Percentiles rank a stretch among this genome's conserved stretches.
phyloP scores from a whole-genome alignment of 2,329 filamentous ascomycete species.

The Sclerotinia subarctica region DNA sequence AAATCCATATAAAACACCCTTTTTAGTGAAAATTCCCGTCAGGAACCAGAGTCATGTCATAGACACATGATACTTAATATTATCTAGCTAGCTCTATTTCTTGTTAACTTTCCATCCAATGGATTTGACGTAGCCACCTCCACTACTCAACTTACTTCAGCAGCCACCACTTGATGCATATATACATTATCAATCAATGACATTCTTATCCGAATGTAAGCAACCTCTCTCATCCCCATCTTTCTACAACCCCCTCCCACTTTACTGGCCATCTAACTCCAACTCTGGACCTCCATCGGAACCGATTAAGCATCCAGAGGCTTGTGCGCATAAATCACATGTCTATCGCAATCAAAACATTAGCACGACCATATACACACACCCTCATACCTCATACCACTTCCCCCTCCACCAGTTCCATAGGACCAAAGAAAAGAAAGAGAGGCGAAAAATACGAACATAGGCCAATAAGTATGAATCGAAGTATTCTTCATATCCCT shows the following conservation, averaged over 20 bases:
- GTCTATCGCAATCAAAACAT: not conserved
- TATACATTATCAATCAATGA: not conserved
- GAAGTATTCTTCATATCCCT: slow-evolving; percentile 44
- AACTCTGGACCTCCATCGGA: no score
- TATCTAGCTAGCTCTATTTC: no score
- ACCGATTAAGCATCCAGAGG: not conserved
- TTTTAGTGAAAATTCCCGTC: no score
- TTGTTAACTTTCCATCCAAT: no score
- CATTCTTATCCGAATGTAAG: not conserved
- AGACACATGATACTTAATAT: no score
- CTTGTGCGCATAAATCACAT: not conserved
- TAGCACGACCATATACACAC: not conserved
- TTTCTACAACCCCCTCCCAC: not conserved
- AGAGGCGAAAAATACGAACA: slow-evolving; percentile 45
- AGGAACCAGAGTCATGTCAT: no score
- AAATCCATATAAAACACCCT: no score
- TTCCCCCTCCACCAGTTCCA: not conserved
- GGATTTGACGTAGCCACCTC: no score
- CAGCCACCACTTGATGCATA: not conserved
- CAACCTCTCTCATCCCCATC: not conserved
- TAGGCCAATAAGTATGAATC: slow-evolving; percentile 51
- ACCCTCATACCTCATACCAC: no score
- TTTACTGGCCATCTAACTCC: not conserved
- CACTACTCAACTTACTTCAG: not conserved
- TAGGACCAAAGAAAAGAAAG: not conserved